phyloP scores from a whole-genome alignment of 129 eudicot species.

The Sambucus nigra region DNA sequence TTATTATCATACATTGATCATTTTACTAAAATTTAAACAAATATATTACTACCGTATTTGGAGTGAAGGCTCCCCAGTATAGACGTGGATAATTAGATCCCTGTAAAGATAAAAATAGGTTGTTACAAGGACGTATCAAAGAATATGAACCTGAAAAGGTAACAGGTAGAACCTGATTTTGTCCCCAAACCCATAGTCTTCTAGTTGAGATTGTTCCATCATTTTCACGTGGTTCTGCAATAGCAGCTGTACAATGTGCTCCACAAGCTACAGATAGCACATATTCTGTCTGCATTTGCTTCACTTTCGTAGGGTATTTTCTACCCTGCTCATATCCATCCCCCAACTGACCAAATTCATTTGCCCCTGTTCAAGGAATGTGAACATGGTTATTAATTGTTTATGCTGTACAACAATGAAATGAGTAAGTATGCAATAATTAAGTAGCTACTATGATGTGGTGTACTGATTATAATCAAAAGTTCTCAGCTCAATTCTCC shows the following conservation, averaged over 20 bases:
- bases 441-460: background rate
- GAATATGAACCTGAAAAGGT: background rate
- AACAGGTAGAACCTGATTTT: conserved; percentile 63
- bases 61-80: conserved; percentile 92
- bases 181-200: conserved; percentile 99
- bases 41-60: conserved; percentile 50
- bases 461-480: background rate
- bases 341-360: conserved; percentile 97
- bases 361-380: conserved; percentile 51
- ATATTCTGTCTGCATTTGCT: conserved; percentile 59
- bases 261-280: conserved; percentile 92
- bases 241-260: conserved; percentile 97
- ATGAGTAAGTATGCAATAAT: background rate
- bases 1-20: background rate
- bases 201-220: conserved; percentile 67
- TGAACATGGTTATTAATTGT: background rate
- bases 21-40: background rate
- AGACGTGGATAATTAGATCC: conserved; percentile 83
- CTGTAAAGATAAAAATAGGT: conserved; percentile 23
- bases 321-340: conserved; percentile 82
- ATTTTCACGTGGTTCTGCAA: conserved; percentile 86
- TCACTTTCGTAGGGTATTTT: conserved; percentile 73
- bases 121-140: background rate
- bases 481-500: too few species aligned
- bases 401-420: background rate